These are phyloP conservation scores for Arachnomyces sp. DNA, from an alignment of 2,329 filamentous ascomycete genomes.

Conservation along the genomic window DNA sequence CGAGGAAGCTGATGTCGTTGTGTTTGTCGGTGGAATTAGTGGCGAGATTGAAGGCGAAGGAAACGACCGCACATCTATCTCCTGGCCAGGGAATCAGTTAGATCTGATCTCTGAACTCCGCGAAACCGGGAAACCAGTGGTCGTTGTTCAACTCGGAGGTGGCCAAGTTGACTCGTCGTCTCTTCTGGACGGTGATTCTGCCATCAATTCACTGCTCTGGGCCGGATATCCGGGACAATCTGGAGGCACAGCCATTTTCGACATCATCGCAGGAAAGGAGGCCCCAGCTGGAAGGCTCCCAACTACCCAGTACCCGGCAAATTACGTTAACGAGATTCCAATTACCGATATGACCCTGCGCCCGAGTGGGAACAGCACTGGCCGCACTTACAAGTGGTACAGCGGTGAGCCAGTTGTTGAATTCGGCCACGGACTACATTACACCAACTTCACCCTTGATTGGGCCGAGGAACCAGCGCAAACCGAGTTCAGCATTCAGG, in stretches of 20 bases:
- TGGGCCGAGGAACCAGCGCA: background rate
- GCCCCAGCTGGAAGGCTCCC: slow-evolving; percentile 31
- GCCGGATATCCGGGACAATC: slow-evolving; percentile 33
- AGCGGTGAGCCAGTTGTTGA: slow-evolving; percentile 23
- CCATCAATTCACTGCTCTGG: slow-evolving; percentile 37
- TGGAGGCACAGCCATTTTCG: slow-evolving; percentile 30
- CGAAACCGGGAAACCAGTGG: slow-evolving; percentile 29
- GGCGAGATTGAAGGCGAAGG: slow-evolving; percentile 36
- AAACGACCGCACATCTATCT: slow-evolving; percentile 33
- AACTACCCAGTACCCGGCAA: slow-evolving; percentile 27
- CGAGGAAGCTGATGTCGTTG: slow-evolving; percentile 28
- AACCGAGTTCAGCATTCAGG: slow-evolving; percentile 3
- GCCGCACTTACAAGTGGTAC: slow-evolving; percentile 35
- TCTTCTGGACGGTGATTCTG: slow-evolving; percentile 27
- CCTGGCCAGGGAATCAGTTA: slow-evolving; percentile 37
- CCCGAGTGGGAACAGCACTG: slow-evolving; percentile 22
- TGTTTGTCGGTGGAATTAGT: slow-evolving; percentile 38
- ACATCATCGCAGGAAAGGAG: slow-evolving; percentile 28
- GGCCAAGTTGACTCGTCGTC: slow-evolving; percentile 38
- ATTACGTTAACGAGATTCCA: slow-evolving; percentile 33
- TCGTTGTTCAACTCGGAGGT: slow-evolving; percentile 38
- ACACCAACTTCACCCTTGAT: slow-evolving; percentile 27
- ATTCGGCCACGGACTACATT: slow-evolving; percentile 35
- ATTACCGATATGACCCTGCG: slow-evolving; percentile 30
- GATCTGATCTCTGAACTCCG: slow-evolving; percentile 32